A percentile compares a stretch with the other conserved stretches of the same genome.
Evolutionary conservation across 176 grass and related monocot genomes (phyloP).

Genomic region (Metroxylon sagu): DNA sequence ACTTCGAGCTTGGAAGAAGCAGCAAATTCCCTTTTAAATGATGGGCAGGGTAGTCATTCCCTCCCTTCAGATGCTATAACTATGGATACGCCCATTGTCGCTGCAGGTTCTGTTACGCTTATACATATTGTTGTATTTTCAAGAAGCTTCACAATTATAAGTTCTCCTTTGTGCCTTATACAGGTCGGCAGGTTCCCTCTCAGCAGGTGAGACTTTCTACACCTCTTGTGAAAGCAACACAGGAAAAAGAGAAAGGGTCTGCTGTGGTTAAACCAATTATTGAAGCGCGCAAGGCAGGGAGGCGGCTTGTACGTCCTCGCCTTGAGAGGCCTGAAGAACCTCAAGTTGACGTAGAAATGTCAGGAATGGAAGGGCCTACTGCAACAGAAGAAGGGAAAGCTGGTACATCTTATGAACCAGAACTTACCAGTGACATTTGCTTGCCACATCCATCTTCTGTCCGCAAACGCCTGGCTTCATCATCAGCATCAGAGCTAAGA

Average conservation of each 20-base stretch:
- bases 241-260: slow-evolving; percentile 38
- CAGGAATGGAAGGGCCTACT: slow-evolving; percentile 23
- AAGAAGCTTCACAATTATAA: too few relatives aligned
- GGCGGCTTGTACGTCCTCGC: slow-evolving; percentile 57
- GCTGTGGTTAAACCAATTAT: slow-evolving; percentile 27
- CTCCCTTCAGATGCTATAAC: slow-evolving; percentile 27
- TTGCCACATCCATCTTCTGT: slow-evolving; percentile 21
- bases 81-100: slow-evolving; percentile 21
- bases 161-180: slow-evolving; percentile 17
- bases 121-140: neutral
- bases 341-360: slow-evolving; percentile 44
- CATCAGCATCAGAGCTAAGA: slow-evolving; percentile 15
- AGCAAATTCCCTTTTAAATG: slow-evolving; percentile 39
- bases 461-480: slow-evolving; percentile 54
- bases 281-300: slow-evolving; percentile 48
- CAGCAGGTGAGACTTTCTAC: slow-evolving; percentile 15
- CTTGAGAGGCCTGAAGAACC: slow-evolving; percentile 59
- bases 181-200: slow-evolving; percentile 42
- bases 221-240: slow-evolving; percentile 43
- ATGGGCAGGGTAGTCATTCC: slow-evolving; percentile 30
- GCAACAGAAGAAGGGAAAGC: slow-evolving; percentile 36
- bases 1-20: slow-evolving; percentile 37
- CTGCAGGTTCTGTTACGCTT: slow-evolving; percentile 34
- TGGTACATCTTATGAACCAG: slow-evolving; percentile 35
- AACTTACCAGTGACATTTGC: slow-evolving; percentile 26